phyloP scores from a whole-genome alignment of 352 stramenopile genomes.

The Phytophthora cryptogea region DNA sequence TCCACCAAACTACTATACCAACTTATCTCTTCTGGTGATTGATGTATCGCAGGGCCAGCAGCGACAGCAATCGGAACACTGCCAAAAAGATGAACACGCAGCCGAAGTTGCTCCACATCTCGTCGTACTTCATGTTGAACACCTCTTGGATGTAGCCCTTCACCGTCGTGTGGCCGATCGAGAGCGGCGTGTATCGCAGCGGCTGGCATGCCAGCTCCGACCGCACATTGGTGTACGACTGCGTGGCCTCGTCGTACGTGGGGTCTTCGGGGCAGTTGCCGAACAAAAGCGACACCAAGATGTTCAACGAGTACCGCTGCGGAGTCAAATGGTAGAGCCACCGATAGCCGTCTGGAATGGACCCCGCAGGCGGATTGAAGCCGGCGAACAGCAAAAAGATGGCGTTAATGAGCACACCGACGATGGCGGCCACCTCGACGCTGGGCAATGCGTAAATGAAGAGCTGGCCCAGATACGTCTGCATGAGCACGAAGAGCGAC shows the following conservation, averaged over 20 bases:
- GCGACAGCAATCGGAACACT: slow-evolving; percentile 29
- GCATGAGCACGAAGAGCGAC: slow-evolving; percentile 36
- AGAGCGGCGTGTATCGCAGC: slow-evolving; percentile 2
- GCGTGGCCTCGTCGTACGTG: slow-evolving; percentile 15
- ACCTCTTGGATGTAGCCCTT: slow-evolving; percentile 43
- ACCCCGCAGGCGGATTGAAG: slow-evolving; percentile 36
- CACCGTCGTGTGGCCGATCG: slow-evolving; percentile 24
- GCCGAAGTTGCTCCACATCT: slow-evolving; percentile 39
- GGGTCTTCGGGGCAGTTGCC: slow-evolving; percentile 29
- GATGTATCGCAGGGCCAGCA: slow-evolving; percentile 11
- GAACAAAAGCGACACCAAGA: slow-evolving; percentile 39
- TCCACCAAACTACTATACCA: too few species aligned
- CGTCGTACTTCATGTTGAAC: slow-evolving; percentile 47
- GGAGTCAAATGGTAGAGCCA: slow-evolving; percentile 47
- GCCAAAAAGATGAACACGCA: slow-evolving; percentile 37
- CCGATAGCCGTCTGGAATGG: slow-evolving; percentile 37
- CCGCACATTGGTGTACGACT: slow-evolving; percentile 7
- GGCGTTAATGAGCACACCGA: slow-evolving; percentile 43
- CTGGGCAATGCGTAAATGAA: slow-evolving; percentile 38
- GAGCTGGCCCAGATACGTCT: slow-evolving; percentile 41
- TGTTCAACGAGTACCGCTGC: slow-evolving; percentile 35
- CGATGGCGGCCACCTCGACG: slow-evolving; percentile 36
- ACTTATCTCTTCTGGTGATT: slow-evolving; percentile 32
- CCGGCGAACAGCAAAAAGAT: slow-evolving; percentile 49
- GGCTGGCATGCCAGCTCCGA: slow-evolving; percentile 11